Conservation (phyloP, 2,329 filamentous ascomycete genomes). For the Pezicula rhizophila region DNA sequence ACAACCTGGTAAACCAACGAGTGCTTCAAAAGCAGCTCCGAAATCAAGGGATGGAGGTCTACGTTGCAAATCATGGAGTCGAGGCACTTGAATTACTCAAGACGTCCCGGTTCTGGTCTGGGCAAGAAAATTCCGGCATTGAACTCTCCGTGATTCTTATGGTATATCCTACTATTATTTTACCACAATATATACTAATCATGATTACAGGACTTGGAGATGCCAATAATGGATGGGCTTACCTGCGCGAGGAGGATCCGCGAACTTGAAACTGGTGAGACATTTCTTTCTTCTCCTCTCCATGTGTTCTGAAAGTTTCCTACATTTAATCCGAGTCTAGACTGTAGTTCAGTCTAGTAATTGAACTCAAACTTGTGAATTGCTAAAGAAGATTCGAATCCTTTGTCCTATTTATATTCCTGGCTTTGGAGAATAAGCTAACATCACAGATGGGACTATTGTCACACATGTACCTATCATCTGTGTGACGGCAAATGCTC, state of each 20-base stretch:
- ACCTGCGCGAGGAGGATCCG: constrained; percentile 66
- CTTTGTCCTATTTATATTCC: not conserved
- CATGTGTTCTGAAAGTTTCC: constrained; percentile 30
- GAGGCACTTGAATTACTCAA: constrained; percentile 55
- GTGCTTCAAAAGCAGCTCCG: constrained; percentile 56
- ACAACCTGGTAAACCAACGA: constrained; percentile 62
- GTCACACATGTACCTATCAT: constrained; percentile 68
- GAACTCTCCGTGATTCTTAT: constrained; percentile 66
- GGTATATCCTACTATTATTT: constrained; percentile 23
- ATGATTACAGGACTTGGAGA: constrained; percentile 55
- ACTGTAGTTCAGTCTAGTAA: not conserved
- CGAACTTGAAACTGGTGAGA: constrained; percentile 56
- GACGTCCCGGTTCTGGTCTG: constrained; percentile 50
- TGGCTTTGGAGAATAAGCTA: not conserved
- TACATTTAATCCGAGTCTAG: not conserved
- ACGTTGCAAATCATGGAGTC: constrained; percentile 58
- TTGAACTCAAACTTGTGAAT: not conserved
- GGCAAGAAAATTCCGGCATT: constrained; percentile 33
- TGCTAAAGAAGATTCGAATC: not conserved
- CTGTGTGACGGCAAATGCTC: constrained; percentile 76
- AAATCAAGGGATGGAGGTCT: constrained; percentile 54
- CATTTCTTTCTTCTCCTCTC: constrained; percentile 36
- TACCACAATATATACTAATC: not conserved
- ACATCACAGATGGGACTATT: constrained; percentile 33
- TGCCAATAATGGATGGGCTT: constrained; percentile 79